phyloP scores from a whole-genome alignment of 164 flowering plant genomes.

The Chimonanthus salicifolius region DNA sequence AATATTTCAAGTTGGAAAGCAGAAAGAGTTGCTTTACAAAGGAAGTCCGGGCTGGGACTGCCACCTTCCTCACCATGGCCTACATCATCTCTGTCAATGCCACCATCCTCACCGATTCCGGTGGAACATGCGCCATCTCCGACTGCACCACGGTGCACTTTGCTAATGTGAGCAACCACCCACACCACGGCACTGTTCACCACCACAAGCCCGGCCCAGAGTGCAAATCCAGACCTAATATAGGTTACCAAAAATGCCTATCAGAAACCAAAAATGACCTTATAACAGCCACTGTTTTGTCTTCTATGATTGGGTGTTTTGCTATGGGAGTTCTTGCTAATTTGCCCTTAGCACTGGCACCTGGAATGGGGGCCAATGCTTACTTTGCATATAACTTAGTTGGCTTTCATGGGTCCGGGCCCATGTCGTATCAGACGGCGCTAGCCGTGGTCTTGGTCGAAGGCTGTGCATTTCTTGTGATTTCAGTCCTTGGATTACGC shows the following conservation, averaged over 20 bases:
- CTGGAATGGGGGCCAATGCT: constrained; percentile 87
- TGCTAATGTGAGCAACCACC: neutral
- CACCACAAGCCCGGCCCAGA: constrained; percentile 25
- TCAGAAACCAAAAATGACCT: constrained; percentile 58
- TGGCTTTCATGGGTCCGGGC: constrained; percentile 78
- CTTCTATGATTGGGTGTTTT: constrained; percentile 62
- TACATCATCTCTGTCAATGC: constrained; percentile 84
- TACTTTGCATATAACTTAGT: constrained; percentile 73
- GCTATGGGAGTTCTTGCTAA: constrained; percentile 79
- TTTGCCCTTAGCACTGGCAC: constrained; percentile 70
- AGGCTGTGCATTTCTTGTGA: constrained; percentile 47
- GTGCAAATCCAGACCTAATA: constrained; percentile 41
- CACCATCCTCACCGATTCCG: constrained; percentile 71
- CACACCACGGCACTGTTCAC: neutral
- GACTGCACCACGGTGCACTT: constrained; percentile 43
- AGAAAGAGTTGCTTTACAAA: constrained; percentile 61
- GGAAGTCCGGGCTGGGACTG: constrained; percentile 74
- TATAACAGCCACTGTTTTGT: constrained; percentile 57
- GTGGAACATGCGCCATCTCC: constrained; percentile 58
- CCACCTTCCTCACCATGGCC: constrained; percentile 90
- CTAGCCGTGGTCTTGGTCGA: constrained; percentile 58
- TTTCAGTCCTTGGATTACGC: constrained; percentile 57
- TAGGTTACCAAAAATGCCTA: constrained; percentile 57
- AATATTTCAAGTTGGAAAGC: constrained; percentile 67
- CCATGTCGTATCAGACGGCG: constrained; percentile 59